Evolutionary conservation across 2,329 filamentous ascomycete species (phyloP).

Genomic region (Scedosporium minutisporum): DNA sequence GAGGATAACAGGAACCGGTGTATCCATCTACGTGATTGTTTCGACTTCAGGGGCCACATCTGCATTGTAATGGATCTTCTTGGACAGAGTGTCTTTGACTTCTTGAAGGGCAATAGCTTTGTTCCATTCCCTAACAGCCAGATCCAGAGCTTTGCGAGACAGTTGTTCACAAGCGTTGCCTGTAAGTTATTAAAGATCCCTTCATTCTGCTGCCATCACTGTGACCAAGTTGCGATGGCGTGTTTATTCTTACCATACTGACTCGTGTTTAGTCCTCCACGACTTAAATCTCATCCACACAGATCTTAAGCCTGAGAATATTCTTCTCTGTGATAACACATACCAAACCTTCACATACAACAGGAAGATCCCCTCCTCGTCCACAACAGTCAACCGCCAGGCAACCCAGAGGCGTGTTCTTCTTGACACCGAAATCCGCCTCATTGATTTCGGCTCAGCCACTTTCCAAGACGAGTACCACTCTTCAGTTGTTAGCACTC

Average conservation of each 20-base stretch:
- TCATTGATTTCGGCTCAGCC: slow-evolving; percentile 64
- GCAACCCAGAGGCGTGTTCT: slow-evolving; percentile 56
- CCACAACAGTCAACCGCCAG: slow-evolving; percentile 47
- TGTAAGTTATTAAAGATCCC: slow-evolving; percentile 50
- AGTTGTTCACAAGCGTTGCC: slow-evolving; percentile 94
- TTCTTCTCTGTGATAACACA: slow-evolving; percentile 53
- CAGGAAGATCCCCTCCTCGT: slow-evolving; percentile 59
- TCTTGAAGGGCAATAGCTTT: slow-evolving; percentile 89
- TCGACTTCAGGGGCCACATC: slow-evolving; percentile 95
- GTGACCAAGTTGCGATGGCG: background rate
- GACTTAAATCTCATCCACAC: slow-evolving; percentile 97
- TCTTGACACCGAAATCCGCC: slow-evolving; percentile 57
- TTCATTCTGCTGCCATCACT: background rate
- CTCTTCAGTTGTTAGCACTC: slow-evolving; percentile 60
- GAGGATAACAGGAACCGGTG: slow-evolving; percentile 87
- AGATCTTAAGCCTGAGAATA: slow-evolving; percentile 62
- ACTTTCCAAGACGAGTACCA: slow-evolving; percentile 67
- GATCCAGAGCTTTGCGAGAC: slow-evolving; percentile 92
- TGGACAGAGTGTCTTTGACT: slow-evolving; percentile 96
- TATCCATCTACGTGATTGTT: slow-evolving; percentile 92
- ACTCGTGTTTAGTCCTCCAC: slow-evolving; percentile 60
- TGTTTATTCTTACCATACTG: slow-evolving; percentile 8
- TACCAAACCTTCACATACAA: slow-evolving; percentile 66
- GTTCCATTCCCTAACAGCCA: slow-evolving; percentile 97
- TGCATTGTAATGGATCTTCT: slow-evolving; percentile 72